These are phyloP conservation scores for Truncatella angustata DNA, from an alignment of 2,329 filamentous ascomycete species.

Conservation along the genomic window DNA sequence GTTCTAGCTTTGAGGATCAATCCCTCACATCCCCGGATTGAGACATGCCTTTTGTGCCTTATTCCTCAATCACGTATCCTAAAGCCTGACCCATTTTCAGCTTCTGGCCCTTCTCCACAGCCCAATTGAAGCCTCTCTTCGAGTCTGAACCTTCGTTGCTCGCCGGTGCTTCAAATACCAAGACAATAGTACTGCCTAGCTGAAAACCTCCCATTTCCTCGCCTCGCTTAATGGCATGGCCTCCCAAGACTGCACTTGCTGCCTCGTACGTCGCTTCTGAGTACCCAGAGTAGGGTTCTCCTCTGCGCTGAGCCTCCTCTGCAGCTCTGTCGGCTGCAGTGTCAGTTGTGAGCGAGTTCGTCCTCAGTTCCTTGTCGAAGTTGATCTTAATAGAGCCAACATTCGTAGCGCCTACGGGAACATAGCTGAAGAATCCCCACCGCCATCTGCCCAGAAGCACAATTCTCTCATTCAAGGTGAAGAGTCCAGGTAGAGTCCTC, in stretches of 20 bases:
- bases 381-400: constrained; percentile 96
- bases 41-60: constrained; percentile 10
- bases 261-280: constrained; percentile 84
- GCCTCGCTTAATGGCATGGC: constrained; percentile 79
- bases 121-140: constrained; percentile 80
- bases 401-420: constrained; percentile 94
- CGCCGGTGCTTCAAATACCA: constrained; percentile 92
- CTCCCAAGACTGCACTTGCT: constrained; percentile 74
- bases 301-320: constrained; percentile 70
- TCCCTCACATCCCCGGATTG: neutral
- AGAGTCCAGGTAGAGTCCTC: constrained; percentile 86
- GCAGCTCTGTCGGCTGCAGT: constrained; percentile 87
- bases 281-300: constrained; percentile 86
- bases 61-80: constrained; percentile 63
- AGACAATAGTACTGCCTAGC: constrained; percentile 88
- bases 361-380: constrained; percentile 90
- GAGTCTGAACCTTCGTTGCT: constrained; percentile 47
- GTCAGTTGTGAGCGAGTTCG: constrained; percentile 89
- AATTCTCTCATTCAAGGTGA: constrained; percentile 94
- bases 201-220: constrained; percentile 99
- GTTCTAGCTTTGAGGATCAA: neutral
- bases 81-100: constrained; percentile 87
- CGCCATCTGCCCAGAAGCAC: constrained; percentile 92
- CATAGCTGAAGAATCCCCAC: constrained; percentile 96
- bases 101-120: constrained; percentile 80